Evolutionary conservation across 345 rosid genomes (phyloP).

Genomic region (Iberis pinnata): DNA sequence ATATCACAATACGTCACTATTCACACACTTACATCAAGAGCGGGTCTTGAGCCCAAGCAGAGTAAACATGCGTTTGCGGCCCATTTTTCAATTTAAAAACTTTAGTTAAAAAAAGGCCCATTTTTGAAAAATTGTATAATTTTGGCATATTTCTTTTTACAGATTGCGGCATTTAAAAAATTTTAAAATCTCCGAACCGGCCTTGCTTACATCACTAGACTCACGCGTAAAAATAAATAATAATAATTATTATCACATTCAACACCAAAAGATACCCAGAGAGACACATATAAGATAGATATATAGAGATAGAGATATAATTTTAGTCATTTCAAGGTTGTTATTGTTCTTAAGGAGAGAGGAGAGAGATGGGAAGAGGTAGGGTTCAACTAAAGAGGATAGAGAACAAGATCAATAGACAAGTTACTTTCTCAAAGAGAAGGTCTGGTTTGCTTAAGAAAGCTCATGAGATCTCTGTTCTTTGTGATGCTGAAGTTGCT

Average conservation of each 20-base stretch:
- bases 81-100: no score
- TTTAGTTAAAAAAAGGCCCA: no score
- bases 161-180: no score
- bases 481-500: slow-evolving; percentile 78
- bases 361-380: slow-evolving; percentile 69
- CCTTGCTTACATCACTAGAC: slow-evolving; percentile 19
- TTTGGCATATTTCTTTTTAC: no score
- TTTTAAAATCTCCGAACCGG: no score
- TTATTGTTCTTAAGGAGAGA: slow-evolving; percentile 19
- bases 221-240: slow-evolving; percentile 19
- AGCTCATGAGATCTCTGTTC: slow-evolving; percentile 83
- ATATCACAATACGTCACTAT: slow-evolving; percentile 26
- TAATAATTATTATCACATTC: slow-evolving; percentile 5
- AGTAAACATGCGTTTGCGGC: no score
- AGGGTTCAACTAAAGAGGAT: slow-evolving; percentile 86
- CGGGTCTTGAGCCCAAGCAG: no score
- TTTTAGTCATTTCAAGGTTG: slow-evolving; percentile 26
- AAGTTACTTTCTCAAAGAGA: slow-evolving; percentile 84
- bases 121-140: no score
- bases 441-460: slow-evolving; percentile 72
- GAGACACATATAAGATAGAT: slow-evolving; percentile 4
- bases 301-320: slow-evolving; percentile 22
- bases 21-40: slow-evolving; percentile 9
- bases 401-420: slow-evolving; percentile 88
- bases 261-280: slow-evolving; percentile 35